Evolutionary conservation across 2,329 filamentous ascomycete genomes (phyloP).

Genomic region (Paramyrothecium sp.): DNA sequence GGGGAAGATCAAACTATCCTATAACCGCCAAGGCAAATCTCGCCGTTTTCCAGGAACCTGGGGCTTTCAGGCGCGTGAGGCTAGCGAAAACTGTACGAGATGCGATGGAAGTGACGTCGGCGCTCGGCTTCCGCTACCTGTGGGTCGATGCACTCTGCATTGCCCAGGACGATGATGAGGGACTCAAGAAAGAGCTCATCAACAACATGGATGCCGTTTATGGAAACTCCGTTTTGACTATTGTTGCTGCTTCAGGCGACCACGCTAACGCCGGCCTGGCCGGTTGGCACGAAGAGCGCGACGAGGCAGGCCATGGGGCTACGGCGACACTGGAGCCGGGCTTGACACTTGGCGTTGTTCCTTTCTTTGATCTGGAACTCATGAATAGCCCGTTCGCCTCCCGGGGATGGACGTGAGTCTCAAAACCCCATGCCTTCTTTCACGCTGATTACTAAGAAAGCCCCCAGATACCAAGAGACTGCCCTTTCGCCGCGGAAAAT

Average conservation of each 20-base stretch:
- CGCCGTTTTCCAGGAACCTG: not conserved
- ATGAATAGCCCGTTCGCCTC: no score
- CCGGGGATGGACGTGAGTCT: no score
- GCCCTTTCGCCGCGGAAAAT: not conserved
- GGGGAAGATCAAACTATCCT: not conserved
- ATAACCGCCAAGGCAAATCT: not conserved
- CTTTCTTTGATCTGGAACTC: not conserved
- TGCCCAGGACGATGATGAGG: not conserved
- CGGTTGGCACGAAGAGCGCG: not conserved
- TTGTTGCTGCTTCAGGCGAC: not conserved
- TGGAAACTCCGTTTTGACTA: not conserved
- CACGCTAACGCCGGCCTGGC: not conserved
- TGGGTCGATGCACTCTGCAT: not conserved
- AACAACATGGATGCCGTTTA: not conserved
- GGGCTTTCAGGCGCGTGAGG: not conserved
- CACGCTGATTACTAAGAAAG: no score
- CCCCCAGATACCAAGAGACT: not conserved
- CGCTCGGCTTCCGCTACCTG: not conserved
- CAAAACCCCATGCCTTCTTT: no score
- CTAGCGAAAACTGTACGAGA: not conserved
- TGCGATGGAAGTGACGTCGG: not conserved
- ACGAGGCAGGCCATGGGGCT: not conserved
- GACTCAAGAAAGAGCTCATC: not conserved
- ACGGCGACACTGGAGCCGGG: not conserved
- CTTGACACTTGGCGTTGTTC: not conserved